Conservation (phyloP, 306 rosid species). For the Sechiopsis laciniata region DNA sequence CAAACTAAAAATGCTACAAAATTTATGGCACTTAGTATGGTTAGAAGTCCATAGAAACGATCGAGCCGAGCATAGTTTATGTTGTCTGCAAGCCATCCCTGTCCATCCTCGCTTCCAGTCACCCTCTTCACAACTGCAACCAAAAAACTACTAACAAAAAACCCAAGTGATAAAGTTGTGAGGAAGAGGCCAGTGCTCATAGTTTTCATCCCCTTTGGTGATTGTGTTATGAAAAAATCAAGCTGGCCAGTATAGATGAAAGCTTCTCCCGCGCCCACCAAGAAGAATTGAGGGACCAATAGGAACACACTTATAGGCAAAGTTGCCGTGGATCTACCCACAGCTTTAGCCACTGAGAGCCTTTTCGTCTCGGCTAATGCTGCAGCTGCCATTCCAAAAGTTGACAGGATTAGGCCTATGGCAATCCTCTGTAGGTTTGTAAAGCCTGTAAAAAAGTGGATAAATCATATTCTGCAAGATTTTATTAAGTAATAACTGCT, state of each 20-base stretch:
- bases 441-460: constrained; percentile 51
- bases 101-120: constrained; percentile 42
- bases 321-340: constrained; percentile 24
- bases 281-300: constrained; percentile 73
- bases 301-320: constrained; percentile 69
- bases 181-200: constrained; percentile 96
- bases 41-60: constrained; percentile 63
- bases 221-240: constrained; percentile 84
- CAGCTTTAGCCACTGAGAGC: constrained; percentile 49
- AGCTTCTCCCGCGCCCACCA: constrained; percentile 90
- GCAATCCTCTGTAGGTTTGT: constrained; percentile 71
- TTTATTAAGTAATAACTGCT: background rate
- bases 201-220: constrained; percentile 92
- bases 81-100: constrained; percentile 80
- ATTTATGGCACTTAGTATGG: constrained; percentile 49
- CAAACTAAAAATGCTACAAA: constrained; percentile 51
- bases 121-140: constrained; percentile 58
- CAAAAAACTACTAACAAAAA: constrained; percentile 76
- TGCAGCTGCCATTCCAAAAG: constrained; percentile 66
- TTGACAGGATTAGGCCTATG: constrained; percentile 62
- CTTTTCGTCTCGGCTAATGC: constrained; percentile 53
- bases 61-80: constrained; percentile 76
- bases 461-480: background rate
- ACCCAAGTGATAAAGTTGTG: constrained; percentile 74
- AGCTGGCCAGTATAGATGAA: constrained; percentile 97